Evolutionary conservation across 1,284 basidiomycete genomes (phyloP), one percentile per base, ranked within the genome.

Genomic region (Tremellales sp.): DNA sequence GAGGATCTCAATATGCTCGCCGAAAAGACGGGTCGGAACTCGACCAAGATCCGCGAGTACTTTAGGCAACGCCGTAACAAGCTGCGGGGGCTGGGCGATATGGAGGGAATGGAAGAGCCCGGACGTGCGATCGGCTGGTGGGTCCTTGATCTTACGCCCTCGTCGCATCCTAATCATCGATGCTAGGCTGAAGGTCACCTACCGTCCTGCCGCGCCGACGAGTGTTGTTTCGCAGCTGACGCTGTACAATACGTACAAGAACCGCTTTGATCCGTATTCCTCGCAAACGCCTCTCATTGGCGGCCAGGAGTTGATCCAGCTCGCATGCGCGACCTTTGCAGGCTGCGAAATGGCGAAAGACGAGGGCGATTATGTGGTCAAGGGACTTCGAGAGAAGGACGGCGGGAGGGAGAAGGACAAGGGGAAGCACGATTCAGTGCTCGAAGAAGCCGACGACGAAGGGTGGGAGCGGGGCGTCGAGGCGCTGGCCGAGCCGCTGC

Each of bases 61-160:
- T 71, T 71, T 38, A 45, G 68, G 38, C 68, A 71, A 39, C 37
- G 68, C 26, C 42, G 68, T 35, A 68, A 69, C 49, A 69, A 71
- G 57, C 45, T 68, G 40, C 55, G 68, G 39, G 68, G 68, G 0
- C 36, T 71, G 26, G 61, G 48, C 5, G 60, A 61, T 29, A 34
- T 71, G 28, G 68, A 69, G 33, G 41, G 21, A 4, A 66, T 69
- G 65, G 59, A 65, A 40, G 68, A 71, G 45, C 68, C 68, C 2
- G 65, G 63, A 12, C 39, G 68, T n/a, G 68, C 68, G 18, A 54
- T 56, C 5, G 59, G 64, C 32, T 71, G 68, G 68, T 68, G 39
- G 46, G 63, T 58, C 22, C 12, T 24, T 14, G 34, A 19, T 36
- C 34, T n/a, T n/a, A n/a, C 34, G 8, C 34, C n/a, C 13, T 43